These are phyloP conservation scores for Fusarium penzigii DNA, from an alignment of 2,329 filamentous ascomycete genomes.

Conservation along the genomic window DNA sequence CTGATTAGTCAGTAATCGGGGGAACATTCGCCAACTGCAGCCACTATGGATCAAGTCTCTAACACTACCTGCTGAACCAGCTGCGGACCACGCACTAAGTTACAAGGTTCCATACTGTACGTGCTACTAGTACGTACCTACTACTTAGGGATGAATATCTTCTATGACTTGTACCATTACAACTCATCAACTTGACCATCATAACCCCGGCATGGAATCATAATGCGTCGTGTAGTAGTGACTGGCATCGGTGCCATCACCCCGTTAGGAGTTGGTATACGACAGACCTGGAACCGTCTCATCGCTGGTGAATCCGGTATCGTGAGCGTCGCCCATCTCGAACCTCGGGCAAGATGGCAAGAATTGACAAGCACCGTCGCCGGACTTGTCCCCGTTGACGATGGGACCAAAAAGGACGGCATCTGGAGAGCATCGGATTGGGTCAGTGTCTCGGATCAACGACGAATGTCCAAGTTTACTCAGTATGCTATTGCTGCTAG, in stretches of 20 bases:
- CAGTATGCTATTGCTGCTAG: slow-evolving; percentile 89
- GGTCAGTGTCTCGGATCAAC: slow-evolving; percentile 55
- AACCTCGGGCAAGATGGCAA: slow-evolving; percentile 59
- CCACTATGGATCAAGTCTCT: background rate
- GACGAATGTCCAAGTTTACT: slow-evolving; percentile 87
- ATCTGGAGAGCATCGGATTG: slow-evolving; percentile 57
- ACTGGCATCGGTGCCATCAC: slow-evolving; percentile 82
- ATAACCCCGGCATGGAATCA: slow-evolving; percentile 40
- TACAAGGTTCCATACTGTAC: no score
- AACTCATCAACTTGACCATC: background rate
- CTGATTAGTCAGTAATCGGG: background rate
- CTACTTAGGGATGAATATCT: background rate
- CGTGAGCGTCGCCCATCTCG: slow-evolving; percentile 66
- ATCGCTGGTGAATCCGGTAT: slow-evolving; percentile 80
- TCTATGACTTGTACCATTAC: background rate
- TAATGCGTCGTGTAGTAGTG: slow-evolving; percentile 75
- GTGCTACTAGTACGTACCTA: no score
- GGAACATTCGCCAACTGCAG: background rate
- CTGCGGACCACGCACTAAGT: no score
- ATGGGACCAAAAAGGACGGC: slow-evolving; percentile 33
- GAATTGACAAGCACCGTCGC: slow-evolving; percentile 83
- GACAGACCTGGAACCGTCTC: slow-evolving; percentile 77
- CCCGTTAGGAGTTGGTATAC: slow-evolving; percentile 78
- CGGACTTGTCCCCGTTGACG: slow-evolving; percentile 68
- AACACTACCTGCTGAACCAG: no score